Conservation (phyloP, 768 basidiomycete genomes). For the Boletus reticuloceps region DNA sequence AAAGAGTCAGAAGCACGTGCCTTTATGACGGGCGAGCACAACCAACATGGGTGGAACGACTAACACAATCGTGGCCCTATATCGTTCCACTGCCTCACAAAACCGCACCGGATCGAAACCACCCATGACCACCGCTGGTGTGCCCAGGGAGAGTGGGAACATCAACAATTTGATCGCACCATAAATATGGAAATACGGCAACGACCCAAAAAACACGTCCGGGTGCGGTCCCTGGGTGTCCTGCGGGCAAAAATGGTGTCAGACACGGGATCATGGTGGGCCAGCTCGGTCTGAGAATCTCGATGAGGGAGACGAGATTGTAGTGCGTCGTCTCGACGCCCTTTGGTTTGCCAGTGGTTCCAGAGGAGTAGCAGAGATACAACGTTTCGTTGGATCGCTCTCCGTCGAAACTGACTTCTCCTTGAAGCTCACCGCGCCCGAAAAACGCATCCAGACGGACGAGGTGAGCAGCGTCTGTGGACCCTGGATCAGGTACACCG, state of each 20-base stretch:
- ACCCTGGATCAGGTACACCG: slow-evolving; percentile 28
- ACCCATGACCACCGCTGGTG: slow-evolving; percentile 54
- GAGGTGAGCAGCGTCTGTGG: slow-evolving; percentile 35
- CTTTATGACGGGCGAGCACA: slow-evolving; percentile 65
- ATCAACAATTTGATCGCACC: slow-evolving; percentile 62
- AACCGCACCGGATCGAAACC: slow-evolving; percentile 73
- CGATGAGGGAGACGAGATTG: slow-evolving; percentile 61
- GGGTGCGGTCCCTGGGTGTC: background rate
- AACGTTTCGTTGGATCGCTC: slow-evolving; percentile 53
- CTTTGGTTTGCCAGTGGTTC: slow-evolving; percentile 80
- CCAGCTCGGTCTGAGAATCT: slow-evolving; percentile 48
- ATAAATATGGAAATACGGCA: slow-evolving; percentile 60
- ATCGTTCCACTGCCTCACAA: slow-evolving; percentile 62
- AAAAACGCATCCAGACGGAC: slow-evolving; percentile 50
- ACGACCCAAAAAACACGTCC: slow-evolving; percentile 59
- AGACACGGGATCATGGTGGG: slow-evolving; percentile 34
- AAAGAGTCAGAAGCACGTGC: slow-evolving; percentile 33
- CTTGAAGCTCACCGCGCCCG: slow-evolving; percentile 42
- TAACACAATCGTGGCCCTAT: slow-evolving; percentile 54
- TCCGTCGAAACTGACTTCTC: slow-evolving; percentile 58
- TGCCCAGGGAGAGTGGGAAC: slow-evolving; percentile 50
- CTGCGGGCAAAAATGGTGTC: slow-evolving; percentile 9
- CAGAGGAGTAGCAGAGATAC: slow-evolving; percentile 62
- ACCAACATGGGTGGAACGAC: slow-evolving; percentile 87
- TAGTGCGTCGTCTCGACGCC: slow-evolving; percentile 67